phyloP scores from a whole-genome alignment of 2,329 filamentous ascomycete species.

The Pseudonectria buxi region DNA sequence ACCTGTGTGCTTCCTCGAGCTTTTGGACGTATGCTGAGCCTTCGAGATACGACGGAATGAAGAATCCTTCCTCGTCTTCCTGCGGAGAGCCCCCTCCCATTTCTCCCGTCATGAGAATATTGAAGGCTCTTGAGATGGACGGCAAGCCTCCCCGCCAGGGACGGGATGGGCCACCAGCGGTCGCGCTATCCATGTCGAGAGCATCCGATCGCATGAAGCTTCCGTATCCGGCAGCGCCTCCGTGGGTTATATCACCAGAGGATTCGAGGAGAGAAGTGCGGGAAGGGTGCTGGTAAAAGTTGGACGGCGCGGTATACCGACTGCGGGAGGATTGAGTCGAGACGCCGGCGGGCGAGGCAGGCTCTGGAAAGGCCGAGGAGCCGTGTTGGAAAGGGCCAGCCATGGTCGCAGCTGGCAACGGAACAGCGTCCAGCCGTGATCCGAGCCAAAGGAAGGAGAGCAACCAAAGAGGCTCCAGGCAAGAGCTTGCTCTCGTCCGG shows the following conservation, averaged over 20 bases:
- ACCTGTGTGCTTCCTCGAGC: conserved; percentile 63
- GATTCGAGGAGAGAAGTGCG: conserved; percentile 43
- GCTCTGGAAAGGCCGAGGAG: conserved; percentile 16
- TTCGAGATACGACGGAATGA: conserved; percentile 77
- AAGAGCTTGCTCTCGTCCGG: conserved; percentile 8
- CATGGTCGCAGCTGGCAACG: conserved; percentile 7
- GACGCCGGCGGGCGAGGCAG: conserved; percentile 13
- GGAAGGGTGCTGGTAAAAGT: conserved; percentile 24
- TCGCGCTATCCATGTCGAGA: conserved; percentile 28
- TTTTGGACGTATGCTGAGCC: conserved; percentile 71
- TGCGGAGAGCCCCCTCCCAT: conserved; percentile 20
- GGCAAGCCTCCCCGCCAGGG: conserved; percentile 30
- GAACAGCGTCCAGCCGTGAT: too few relatives aligned
- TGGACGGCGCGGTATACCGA: conserved; percentile 11
- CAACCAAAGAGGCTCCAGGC: conserved; percentile 4
- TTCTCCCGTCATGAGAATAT: conserved; percentile 37
- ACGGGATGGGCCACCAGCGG: conserved; percentile 21
- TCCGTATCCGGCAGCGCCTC: conserved; percentile 2
- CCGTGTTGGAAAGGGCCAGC: conserved; percentile 18
- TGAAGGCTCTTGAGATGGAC: conserved; percentile 47
- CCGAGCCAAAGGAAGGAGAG: conserved; percentile 7
- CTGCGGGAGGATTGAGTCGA: conserved; percentile 13
- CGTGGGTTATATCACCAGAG: conserved; percentile 29
- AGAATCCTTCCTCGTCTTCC: conserved; percentile 47
- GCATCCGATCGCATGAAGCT: conserved; percentile 6